Conservation (phyloP, 2,329 filamentous ascomycete genomes). For the Cercospora citrullina region DNA sequence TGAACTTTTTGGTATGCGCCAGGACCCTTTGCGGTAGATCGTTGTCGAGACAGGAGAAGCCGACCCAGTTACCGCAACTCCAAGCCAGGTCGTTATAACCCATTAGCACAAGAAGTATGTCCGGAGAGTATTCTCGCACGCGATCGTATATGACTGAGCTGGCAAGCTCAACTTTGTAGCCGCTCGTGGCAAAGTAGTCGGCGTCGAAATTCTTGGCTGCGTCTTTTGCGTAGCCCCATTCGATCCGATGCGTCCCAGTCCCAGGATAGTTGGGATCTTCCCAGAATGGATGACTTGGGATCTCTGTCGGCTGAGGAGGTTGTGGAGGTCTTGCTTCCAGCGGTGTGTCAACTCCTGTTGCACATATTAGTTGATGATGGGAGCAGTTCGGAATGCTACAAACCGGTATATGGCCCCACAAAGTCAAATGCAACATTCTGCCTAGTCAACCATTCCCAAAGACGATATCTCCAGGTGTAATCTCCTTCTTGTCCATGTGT, state of each 20-base stretch:
- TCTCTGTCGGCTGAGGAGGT: slow-evolving; percentile 17
- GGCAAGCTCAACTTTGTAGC: slow-evolving; percentile 38
- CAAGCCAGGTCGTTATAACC: slow-evolving; percentile 33
- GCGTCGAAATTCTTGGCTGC: slow-evolving; percentile 32
- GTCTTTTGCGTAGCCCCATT: slow-evolving; percentile 39
- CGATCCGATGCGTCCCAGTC: not conserved
- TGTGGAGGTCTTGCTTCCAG: slow-evolving; percentile 25
- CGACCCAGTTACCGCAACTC: slow-evolving; percentile 18
- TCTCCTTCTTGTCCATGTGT: slow-evolving; percentile 41
- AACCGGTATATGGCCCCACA: slow-evolving; percentile 43
- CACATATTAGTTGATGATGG: not conserved
- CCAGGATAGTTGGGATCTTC: slow-evolving; percentile 14
- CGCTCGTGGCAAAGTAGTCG: slow-evolving; percentile 27
- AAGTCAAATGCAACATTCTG: slow-evolving; percentile 36
- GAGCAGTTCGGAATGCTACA: slow-evolving; percentile 12
- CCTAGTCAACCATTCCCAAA: slow-evolving; percentile 44
- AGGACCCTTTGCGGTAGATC: not conserved
- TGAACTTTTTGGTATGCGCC: slow-evolving; percentile 25
- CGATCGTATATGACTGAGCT: slow-evolving; percentile 34
- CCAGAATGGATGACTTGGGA: not conserved
- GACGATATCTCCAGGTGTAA: slow-evolving; percentile 47
- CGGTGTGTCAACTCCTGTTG: slow-evolving; percentile 1
- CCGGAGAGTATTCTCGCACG: slow-evolving; percentile 36
- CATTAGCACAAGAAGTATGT: slow-evolving; percentile 32
- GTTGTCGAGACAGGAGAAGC: not conserved